Conservation (phyloP, 2,329 filamentous ascomycete species). For the Hortaea werneckii region DNA sequence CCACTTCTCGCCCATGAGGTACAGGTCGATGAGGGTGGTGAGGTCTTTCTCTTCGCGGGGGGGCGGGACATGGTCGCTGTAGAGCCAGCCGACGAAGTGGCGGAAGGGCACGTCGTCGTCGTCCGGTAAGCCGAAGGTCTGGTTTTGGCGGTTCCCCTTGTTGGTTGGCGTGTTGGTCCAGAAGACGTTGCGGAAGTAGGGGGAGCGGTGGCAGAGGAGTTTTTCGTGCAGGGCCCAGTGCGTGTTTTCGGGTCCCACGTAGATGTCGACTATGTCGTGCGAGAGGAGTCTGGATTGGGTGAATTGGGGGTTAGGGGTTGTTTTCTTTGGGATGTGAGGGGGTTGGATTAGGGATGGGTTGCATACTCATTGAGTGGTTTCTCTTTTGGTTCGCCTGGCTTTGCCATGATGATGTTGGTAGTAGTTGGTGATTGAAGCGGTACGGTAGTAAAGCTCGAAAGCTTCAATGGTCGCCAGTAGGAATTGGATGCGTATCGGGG, state of each 20-base stretch:
- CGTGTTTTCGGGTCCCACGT: slow-evolving; percentile 44
- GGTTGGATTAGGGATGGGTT: slow-evolving; percentile 3
- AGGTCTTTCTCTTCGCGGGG: slow-evolving; percentile 43
- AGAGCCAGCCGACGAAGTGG: slow-evolving; percentile 46
- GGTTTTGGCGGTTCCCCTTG: slow-evolving; percentile 24
- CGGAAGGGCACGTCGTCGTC: slow-evolving; percentile 43
- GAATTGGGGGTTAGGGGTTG: not conserved
- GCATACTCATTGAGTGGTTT: slow-evolving; percentile 35
- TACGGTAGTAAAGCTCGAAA: not conserved
- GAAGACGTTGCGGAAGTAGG: slow-evolving; percentile 45
- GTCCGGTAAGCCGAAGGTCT: slow-evolving; percentile 41
- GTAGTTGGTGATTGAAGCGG: not conserved
- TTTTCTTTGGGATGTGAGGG: not conserved
- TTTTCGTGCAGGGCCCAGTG: slow-evolving; percentile 48
- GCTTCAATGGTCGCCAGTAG: not conserved
- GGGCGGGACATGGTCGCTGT: slow-evolving; percentile 36
- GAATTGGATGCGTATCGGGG: not conserved
- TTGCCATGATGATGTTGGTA: not conserved
- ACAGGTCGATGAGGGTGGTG: slow-evolving; percentile 41
- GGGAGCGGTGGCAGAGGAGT: slow-evolving; percentile 44
- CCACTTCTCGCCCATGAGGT: slow-evolving; percentile 46
- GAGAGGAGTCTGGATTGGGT: slow-evolving; percentile 38
- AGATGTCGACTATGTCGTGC: slow-evolving; percentile 45
- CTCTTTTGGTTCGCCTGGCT: slow-evolving; percentile 22
- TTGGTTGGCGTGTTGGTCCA: slow-evolving; percentile 18